A percentile compares a stretch with the other conserved stretches of the same genome.
Conservation (phyloP, 1,139 yeast genomes). For the Zhuliangozyma blackwelliae region DNA sequence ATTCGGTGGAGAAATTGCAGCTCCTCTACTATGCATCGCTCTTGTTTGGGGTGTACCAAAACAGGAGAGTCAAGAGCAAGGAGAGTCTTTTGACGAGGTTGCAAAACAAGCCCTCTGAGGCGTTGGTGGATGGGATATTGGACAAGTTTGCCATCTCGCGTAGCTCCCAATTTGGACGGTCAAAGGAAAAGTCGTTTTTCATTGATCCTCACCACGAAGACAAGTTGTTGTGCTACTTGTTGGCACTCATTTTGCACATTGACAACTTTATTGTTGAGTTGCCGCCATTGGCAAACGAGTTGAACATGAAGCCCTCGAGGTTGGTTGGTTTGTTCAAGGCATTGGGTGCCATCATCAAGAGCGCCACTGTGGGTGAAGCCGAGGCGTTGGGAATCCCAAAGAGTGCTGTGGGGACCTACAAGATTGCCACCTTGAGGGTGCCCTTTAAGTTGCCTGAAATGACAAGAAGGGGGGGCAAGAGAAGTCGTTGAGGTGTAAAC, state of each 20-base stretch:
- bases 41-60: constrained; percentile 71
- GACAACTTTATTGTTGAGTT: constrained; percentile 74
- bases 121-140: constrained; percentile 68
- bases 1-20: constrained; percentile 57
- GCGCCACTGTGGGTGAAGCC: constrained; percentile 75
- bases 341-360: constrained; percentile 76
- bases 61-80: constrained; percentile 63
- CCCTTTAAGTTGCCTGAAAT: constrained; percentile 89
- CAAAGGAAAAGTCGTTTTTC: constrained; percentile 66
- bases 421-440: constrained; percentile 77
- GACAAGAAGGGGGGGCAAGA: constrained; percentile 52
- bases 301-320: constrained; percentile 76
- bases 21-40: constrained; percentile 75
- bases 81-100: constrained; percentile 57
- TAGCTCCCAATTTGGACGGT: constrained; percentile 64
- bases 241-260: constrained; percentile 70
- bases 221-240: constrained; percentile 72
- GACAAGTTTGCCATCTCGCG: constrained; percentile 64
- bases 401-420: constrained; percentile 60
- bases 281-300: constrained; percentile 79
- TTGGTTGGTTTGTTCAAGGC: constrained; percentile 68
- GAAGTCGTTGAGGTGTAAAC: constrained; percentile 3
- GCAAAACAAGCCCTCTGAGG: constrained; percentile 62
- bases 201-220: constrained; percentile 88
- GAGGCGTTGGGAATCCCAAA: constrained; percentile 78